phyloP scores from a whole-genome alignment of 768 basidiomycete species.

The Tylopilus sp. region DNA sequence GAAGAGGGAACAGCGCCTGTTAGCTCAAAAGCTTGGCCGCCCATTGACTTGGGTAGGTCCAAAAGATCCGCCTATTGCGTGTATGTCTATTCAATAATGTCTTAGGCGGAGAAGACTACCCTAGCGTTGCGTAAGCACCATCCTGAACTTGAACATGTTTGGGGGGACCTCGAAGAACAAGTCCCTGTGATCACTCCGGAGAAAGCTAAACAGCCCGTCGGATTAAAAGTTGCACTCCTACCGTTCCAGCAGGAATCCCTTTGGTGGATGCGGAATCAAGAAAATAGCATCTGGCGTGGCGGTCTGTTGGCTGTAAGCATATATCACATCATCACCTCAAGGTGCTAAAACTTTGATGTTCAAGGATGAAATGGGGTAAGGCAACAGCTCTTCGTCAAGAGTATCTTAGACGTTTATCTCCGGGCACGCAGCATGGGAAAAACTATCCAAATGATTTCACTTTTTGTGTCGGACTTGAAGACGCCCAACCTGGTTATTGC shows the following conservation, averaged over 20 bases:
- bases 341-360: conserved; percentile 6
- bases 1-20: conserved; percentile 46
- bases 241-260: conserved; percentile 96
- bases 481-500: conserved; percentile 92
- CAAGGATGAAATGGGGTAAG: conserved; percentile 90
- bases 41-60: conserved; percentile 64
- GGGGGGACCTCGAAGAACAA: conserved; percentile 77
- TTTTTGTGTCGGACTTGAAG: conserved; percentile 73
- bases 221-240: conserved; percentile 80
- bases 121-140: conserved; percentile 66
- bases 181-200: conserved; percentile 61
- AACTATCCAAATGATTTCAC: conserved; percentile 94
- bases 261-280: conserved; percentile 95
- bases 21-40: conserved; percentile 63
- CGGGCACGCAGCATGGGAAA: conserved; percentile 79
- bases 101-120: conserved; percentile 68
- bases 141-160: conserved; percentile 76
- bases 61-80: conserved; percentile 6
- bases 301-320: conserved; percentile 84
- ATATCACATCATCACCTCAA: not conserved
- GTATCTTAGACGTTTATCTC: conserved; percentile 11
- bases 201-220: conserved; percentile 73
- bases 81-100: not conserved
- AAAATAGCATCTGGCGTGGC: conserved; percentile 80
- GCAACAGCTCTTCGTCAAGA: not conserved